A percentile compares a stretch with the other conserved stretches of the same genome.
Conservation (phyloP, 2,329 filamentous ascomycete species). For the Hirsutella rhossiliensis region DNA sequence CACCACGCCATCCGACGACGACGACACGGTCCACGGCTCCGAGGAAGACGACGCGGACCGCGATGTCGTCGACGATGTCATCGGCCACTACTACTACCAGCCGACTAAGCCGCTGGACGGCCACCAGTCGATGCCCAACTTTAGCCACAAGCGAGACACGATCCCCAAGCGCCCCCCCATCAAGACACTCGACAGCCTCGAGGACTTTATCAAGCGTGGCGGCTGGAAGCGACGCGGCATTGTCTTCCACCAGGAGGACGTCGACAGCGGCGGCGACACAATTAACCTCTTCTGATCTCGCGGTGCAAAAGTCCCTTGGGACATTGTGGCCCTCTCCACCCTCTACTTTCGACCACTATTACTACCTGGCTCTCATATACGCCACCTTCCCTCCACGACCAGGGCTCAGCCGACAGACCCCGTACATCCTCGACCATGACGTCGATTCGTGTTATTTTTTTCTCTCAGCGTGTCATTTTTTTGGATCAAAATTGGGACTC, state of each 20-base stretch:
- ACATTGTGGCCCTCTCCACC: background rate
- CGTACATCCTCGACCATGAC: background rate
- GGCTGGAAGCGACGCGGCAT: conserved; percentile 32
- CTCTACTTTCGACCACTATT: background rate
- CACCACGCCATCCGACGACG: conserved; percentile 5
- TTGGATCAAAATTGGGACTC: background rate
- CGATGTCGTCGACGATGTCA: conserved; percentile 10
- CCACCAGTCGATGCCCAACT: conserved; percentile 17
- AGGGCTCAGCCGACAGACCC: background rate
- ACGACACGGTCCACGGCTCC: conserved; percentile 4
- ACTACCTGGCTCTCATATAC: background rate
- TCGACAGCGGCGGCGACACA: background rate
- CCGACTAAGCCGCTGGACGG: conserved; percentile 9
- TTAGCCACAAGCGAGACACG: conserved; percentile 18
- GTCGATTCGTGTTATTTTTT: background rate
- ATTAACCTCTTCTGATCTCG: background rate
- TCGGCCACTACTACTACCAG: conserved; percentile 9
- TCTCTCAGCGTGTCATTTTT: background rate
- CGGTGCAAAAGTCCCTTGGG: background rate
- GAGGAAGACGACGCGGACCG: conserved; percentile 4
- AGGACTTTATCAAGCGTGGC: conserved; percentile 28
- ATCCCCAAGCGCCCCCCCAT: conserved; percentile 23
- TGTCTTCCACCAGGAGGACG: conserved; percentile 19
- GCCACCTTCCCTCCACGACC: background rate
- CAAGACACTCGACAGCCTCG: conserved; percentile 24